Evolutionary conservation across 2,329 filamentous ascomycete genomes (phyloP).

Genomic region (Sporothrix euskadiensis): DNA sequence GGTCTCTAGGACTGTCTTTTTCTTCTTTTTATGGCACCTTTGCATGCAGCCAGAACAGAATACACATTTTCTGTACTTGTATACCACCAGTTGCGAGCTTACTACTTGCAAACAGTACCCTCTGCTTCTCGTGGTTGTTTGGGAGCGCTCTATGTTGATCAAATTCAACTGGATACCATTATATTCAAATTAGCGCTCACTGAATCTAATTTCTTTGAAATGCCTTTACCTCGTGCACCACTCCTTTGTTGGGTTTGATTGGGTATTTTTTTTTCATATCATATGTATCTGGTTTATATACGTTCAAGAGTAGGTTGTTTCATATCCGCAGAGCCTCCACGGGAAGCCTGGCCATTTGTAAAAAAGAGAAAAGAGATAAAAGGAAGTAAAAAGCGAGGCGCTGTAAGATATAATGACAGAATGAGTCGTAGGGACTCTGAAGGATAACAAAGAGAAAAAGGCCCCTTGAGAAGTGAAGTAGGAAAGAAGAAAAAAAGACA

Average conservation of each 20-base stretch:
- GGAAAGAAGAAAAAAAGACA: not conserved
- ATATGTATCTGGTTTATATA: not conserved
- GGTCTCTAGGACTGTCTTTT: not conserved
- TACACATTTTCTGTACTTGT: not conserved
- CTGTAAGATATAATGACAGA: conserved; percentile 13
- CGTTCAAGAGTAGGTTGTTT: not conserved
- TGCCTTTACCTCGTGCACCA: not conserved
- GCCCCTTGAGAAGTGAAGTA: not conserved
- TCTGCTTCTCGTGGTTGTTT: not conserved
- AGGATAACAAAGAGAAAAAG: not conserved
- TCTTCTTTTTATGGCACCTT: not conserved
- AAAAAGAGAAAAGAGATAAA: not conserved
- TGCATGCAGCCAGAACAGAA: conserved; percentile 12
- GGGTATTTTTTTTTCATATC: not conserved
- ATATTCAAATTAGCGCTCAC: too few species aligned
- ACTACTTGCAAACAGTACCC: not conserved
- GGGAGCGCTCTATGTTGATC: not conserved
- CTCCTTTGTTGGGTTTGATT: not conserved
- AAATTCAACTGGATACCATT: not conserved
- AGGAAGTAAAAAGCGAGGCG: conserved; percentile 5
- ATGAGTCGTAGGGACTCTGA: conserved; percentile 1
- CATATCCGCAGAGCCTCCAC: not conserved
- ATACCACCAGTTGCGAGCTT: not conserved
- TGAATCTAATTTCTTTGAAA: not conserved
- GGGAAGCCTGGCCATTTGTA: conserved; percentile 13